These are phyloP conservation scores for Aphanomyces astaci DNA, from an alignment of 352 stramenopile genomes.

Conservation along the genomic window DNA sequence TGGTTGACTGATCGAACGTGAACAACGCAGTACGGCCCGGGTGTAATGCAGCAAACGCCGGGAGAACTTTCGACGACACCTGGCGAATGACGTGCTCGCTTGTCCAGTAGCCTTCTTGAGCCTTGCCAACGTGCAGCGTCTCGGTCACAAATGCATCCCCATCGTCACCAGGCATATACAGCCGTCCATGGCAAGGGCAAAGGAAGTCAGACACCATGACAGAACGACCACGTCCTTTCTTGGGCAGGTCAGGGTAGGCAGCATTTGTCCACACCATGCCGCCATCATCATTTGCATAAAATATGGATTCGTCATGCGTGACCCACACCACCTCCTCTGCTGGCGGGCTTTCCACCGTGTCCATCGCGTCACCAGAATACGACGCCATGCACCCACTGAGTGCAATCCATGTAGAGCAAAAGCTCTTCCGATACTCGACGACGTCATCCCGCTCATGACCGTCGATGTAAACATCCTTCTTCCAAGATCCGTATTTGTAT, in stretches of 20 bases:
- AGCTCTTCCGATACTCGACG: neutral
- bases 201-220: constrained; percentile 14
- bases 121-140: neutral
- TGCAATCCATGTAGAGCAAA: neutral
- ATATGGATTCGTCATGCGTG: constrained; percentile 8
- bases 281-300: constrained; percentile 10
- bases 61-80: neutral
- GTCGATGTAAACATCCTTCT: neutral
- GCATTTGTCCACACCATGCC: neutral
- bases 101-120: constrained; percentile 11
- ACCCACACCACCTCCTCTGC: neutral
- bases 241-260: neutral
- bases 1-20: constrained; percentile 10
- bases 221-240: constrained; percentile 3
- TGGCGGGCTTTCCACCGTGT: neutral
- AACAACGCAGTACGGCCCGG: neutral
- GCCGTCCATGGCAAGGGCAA: constrained; percentile 4
- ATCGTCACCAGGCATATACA: neutral
- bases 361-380: neutral
- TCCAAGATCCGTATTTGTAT: neutral
- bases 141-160: neutral
- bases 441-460: neutral
- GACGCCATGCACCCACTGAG: neutral
- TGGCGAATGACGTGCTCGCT: neutral
- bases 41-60: neutral